phyloP scores from a whole-genome alignment of 495 filamentous ascomycete species.

The Xylaria curta region DNA sequence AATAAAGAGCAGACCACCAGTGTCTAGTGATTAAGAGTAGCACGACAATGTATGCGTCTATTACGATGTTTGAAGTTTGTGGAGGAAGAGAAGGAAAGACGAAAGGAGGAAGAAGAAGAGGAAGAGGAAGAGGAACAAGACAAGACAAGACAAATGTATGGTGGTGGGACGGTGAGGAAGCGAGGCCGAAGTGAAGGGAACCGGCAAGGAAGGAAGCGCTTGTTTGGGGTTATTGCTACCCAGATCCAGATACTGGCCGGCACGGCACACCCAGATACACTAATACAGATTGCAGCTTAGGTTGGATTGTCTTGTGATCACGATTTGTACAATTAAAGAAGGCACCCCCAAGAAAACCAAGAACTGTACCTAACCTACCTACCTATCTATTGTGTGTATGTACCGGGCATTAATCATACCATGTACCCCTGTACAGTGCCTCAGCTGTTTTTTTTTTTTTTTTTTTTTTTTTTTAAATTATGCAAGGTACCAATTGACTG shows the following conservation, averaged over 20 bases:
- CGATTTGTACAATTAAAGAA: background rate
- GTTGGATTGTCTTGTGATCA: background rate
- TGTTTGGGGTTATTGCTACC: conserved; percentile 17
- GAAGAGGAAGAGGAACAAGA: conserved; percentile 13
- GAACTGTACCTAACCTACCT: background rate
- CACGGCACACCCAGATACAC: background rate
- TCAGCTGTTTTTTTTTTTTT: background rate
- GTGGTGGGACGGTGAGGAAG: conserved; percentile 20
- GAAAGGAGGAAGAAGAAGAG: conserved; percentile 23
- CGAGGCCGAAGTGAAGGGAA: conserved; percentile 6
- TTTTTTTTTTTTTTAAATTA: too few species aligned
- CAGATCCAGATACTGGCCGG: background rate
- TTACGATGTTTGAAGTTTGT: conserved; percentile 24
- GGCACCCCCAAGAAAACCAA: background rate
- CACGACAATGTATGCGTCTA: conserved; percentile 7
- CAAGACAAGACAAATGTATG: background rate
- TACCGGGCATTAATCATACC: background rate
- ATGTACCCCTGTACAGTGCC: background rate
- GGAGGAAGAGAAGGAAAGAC: conserved; percentile 15
- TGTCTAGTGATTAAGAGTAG: background rate
- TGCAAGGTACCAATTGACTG: conserved; percentile 15
- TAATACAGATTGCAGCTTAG: background rate
- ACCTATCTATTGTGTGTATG: too few species aligned
- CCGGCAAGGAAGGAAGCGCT: conserved; percentile 5
- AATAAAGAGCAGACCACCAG: conserved; percentile 2